phyloP scores from a whole-genome alignment of 805 yeast species.

The Sugiyamaella smithiae region DNA sequence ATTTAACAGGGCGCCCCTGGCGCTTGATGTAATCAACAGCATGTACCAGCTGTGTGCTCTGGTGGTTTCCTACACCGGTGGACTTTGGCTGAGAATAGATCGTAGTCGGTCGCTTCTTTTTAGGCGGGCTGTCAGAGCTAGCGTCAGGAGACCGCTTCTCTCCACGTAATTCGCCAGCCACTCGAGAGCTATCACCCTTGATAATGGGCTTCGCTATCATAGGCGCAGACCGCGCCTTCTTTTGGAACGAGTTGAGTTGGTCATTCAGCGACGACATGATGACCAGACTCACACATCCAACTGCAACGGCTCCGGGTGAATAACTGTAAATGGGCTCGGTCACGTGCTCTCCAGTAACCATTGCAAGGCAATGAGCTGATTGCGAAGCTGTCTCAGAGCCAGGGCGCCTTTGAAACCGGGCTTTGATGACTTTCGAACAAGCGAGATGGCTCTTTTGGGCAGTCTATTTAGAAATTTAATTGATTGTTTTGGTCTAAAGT shows the following conservation, averaged over 20 bases:
- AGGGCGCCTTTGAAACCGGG: too few species aligned
- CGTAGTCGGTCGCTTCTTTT: constrained; percentile 16
- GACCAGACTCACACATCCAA: too few species aligned
- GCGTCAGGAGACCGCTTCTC: constrained; percentile 9
- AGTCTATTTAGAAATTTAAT: neutral
- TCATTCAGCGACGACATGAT: constrained; percentile 45
- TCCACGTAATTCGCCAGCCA: neutral
- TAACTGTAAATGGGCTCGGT: too few species aligned
- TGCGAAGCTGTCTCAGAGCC: neutral
- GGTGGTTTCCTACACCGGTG: constrained; percentile 50
- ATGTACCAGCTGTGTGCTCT: constrained; percentile 81
- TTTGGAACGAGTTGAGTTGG: constrained; percentile 64
- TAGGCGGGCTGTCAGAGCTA: constrained; percentile 16
- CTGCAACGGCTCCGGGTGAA: too few species aligned
- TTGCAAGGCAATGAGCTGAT: neutral
- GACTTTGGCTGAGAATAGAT: constrained; percentile 37
- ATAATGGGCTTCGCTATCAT: constrained; percentile 22
- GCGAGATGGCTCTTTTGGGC: neutral
- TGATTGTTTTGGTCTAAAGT: neutral
- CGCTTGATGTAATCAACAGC: constrained; percentile 86
- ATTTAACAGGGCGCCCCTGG: constrained; percentile 64
- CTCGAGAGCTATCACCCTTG: neutral
- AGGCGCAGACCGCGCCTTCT: constrained; percentile 57
- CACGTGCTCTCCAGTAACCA: neutral
- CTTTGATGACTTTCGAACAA: too few species aligned